These are phyloP conservation scores for Incumbomyces lentus DNA, from an alignment of 2,329 filamentous ascomycete genomes.

Conservation along the genomic window DNA sequence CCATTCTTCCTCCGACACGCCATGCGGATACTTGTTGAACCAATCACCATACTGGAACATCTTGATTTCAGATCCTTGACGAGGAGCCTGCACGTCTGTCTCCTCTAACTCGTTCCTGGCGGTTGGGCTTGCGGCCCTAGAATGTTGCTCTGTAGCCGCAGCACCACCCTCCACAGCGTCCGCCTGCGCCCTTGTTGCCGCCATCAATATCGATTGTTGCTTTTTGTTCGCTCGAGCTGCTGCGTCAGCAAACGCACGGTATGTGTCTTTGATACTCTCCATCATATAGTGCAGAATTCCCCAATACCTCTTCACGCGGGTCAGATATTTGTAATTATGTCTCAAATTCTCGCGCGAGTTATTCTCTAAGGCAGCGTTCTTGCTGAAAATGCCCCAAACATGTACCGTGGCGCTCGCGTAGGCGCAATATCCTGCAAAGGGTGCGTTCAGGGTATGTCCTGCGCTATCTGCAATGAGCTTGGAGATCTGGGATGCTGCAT, in stretches of 20 bases:
- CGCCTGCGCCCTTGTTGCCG: neutral
- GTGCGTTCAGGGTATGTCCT: conserved; percentile 70
- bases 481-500: conserved; percentile 79
- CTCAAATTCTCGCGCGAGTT: conserved; percentile 74
- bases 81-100: neutral
- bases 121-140: conserved; percentile 4
- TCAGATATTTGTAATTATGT: conserved; percentile 79
- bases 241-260: conserved; percentile 74
- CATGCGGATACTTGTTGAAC: conserved; percentile 91
- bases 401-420: conserved; percentile 93
- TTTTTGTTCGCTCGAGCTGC: conserved; percentile 49
- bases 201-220: conserved; percentile 24
- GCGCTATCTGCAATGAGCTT: conserved; percentile 71
- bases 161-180: conserved; percentile 2
- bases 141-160: conserved; percentile 5
- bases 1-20: conserved; percentile 74
- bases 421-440: conserved; percentile 89
- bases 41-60: conserved; percentile 94
- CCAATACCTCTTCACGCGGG: conserved; percentile 96
- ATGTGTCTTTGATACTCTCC: conserved; percentile 82
- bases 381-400: conserved; percentile 81
- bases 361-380: conserved; percentile 63
- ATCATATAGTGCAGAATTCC: conserved; percentile 97
- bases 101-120: neutral
- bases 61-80: conserved; percentile 10